Conservation (phyloP, 192 early-diverging fungal species). For the Piromyces sp. region DNA sequence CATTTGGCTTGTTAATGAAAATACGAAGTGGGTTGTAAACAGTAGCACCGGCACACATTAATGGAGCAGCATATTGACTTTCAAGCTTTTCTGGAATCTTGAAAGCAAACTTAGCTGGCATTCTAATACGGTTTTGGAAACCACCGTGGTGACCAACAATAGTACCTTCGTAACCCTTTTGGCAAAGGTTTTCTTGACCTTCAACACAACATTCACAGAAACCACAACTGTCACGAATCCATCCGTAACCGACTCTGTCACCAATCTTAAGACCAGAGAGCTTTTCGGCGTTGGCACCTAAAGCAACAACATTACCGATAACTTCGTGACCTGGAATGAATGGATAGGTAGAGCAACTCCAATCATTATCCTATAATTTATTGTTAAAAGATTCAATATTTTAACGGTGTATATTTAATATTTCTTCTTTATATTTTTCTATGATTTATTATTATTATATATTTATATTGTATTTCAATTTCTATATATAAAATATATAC, state of each 20-base stretch:
- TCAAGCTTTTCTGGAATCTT: slow-evolving; percentile 32
- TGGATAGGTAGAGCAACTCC: slow-evolving; percentile 6
- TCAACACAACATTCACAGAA: slow-evolving; percentile 30
- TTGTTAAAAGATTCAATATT: not conserved
- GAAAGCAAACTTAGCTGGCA: slow-evolving; percentile 39
- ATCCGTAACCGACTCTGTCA: slow-evolving; percentile 49
- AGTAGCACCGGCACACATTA: slow-evolving; percentile 70
- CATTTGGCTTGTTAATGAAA: slow-evolving; percentile 22
- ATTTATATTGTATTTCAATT: no score
- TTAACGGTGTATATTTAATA: no score
- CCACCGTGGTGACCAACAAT: slow-evolving; percentile 25
- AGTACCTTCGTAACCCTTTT: slow-evolving; percentile 18
- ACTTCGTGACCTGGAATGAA: slow-evolving; percentile 53
- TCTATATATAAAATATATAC: not conserved
- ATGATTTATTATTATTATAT: no score
- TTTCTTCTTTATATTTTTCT: no score
- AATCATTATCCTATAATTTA: slow-evolving; percentile 9
- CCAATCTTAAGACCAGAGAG: slow-evolving; percentile 21
- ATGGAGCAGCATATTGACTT: slow-evolving; percentile 40
- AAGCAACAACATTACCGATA: slow-evolving; percentile 36
- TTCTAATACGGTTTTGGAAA: slow-evolving; percentile 41
- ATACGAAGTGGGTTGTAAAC: slow-evolving; percentile 50
- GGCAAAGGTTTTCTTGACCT: slow-evolving; percentile 20
- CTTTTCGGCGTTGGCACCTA: slow-evolving; percentile 30
- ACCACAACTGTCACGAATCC: slow-evolving; percentile 37